A percentile compares a stretch with the other conserved stretches of the same genome.
Conservation (phyloP, 2,329 filamentous ascomycete genomes). For the Pseudocercospora musae region DNA sequence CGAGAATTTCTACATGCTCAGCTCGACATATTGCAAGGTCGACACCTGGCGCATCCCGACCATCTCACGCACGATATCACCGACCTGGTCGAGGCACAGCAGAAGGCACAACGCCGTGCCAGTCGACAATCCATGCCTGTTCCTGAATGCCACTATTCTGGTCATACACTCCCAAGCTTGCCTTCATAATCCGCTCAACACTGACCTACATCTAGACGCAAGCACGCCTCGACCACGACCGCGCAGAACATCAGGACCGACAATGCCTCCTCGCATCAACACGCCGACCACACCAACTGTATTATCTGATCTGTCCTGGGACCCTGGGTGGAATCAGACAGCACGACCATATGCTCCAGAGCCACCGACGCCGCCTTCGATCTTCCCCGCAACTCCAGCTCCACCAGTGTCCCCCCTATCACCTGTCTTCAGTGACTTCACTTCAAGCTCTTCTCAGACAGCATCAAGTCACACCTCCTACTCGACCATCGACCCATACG, state of each 20-base stretch:
- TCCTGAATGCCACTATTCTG: conserved; percentile 2
- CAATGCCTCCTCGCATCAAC: conserved; percentile 10
- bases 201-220: conserved; percentile 10
- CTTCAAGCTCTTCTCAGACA: conserved; percentile 42
- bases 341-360: conserved; percentile 9
- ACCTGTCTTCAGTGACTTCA: conserved; percentile 28
- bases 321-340: neutral
- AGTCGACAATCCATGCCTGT: neutral
- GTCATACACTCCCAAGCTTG: neutral
- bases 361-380: neutral
- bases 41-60: neutral
- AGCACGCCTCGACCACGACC: conserved; percentile 19
- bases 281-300: conserved; percentile 20
- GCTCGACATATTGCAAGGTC: conserved; percentile 21
- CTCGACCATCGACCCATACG: conserved; percentile 20
- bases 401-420: conserved; percentile 37
- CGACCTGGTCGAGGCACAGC: conserved; percentile 14
- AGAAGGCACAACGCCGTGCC: conserved; percentile 6
- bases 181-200: neutral
- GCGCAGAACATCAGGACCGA: conserved; percentile 9
- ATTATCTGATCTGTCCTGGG: conserved; percentile 15
- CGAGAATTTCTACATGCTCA: conserved; percentile 47
- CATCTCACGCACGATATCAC: conserved; percentile 7
- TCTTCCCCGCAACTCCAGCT: conserved; percentile 33
- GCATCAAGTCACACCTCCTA: conserved; percentile 34